Conservation (phyloP, 352 stramenopile genomes). For the Phytopythium helicoides region DNA sequence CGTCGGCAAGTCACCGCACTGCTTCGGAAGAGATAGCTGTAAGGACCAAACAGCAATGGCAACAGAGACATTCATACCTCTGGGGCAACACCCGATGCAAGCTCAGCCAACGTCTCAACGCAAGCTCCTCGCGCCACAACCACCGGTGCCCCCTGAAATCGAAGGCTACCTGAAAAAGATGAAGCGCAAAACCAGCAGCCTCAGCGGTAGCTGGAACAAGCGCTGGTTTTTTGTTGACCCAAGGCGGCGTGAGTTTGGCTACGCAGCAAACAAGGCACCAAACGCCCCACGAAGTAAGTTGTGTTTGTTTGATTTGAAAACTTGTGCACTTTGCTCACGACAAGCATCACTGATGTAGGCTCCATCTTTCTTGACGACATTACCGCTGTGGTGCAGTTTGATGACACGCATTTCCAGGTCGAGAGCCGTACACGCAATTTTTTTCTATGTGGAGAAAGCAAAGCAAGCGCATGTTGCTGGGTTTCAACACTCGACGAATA, state of each 20-base stretch:
- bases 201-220: slow-evolving; percentile 81
- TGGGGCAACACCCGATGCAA: background rate
- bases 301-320: background rate
- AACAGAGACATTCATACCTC: slow-evolving; percentile 1
- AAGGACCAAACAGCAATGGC: background rate
- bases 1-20: background rate
- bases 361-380: slow-evolving; percentile 87
- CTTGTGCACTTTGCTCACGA: background rate
- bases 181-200: slow-evolving; percentile 81
- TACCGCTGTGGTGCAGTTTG: slow-evolving; percentile 82
- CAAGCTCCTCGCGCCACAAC: slow-evolving; percentile 30
- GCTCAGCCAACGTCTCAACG: slow-evolving; percentile 4
- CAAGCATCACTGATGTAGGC: slow-evolving; percentile 22
- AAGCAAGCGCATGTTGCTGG: slow-evolving; percentile 76
- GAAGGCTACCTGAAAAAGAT: slow-evolving; percentile 87
- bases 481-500: slow-evolving; percentile 82
- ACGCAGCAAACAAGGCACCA: slow-evolving; percentile 45
- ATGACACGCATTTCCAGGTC: slow-evolving; percentile 85
- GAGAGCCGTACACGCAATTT: slow-evolving; percentile 83
- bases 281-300: slow-evolving; percentile 48
- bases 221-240: slow-evolving; percentile 86
- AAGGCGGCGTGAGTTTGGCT: slow-evolving; percentile 73
- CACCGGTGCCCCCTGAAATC: slow-evolving; percentile 67
- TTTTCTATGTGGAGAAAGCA: slow-evolving; percentile 83
- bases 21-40: too few species aligned